A percentile compares a stretch with the other conserved stretches of the same genome.
Conservation (phyloP, 2,329 filamentous ascomycete species). For the Talaromyces sp. region DNA sequence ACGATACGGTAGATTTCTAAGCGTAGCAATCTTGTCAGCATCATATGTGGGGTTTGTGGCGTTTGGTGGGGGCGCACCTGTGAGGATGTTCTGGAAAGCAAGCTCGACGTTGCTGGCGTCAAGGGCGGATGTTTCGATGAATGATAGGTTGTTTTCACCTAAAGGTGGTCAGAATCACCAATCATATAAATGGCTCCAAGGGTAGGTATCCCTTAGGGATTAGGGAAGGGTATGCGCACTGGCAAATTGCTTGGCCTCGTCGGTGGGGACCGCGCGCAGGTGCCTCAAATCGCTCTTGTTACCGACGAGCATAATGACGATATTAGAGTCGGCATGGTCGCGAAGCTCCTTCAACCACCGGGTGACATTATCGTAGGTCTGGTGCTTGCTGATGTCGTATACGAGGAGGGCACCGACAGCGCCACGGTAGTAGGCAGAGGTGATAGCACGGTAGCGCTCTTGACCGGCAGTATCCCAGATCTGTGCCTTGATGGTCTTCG, state of each 20-base stretch:
- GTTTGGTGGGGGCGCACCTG: slow-evolving; percentile 64
- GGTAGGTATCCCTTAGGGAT: not conserved
- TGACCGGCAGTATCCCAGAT: slow-evolving; percentile 99
- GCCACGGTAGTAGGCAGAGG: slow-evolving; percentile 97
- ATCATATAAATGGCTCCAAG: not conserved
- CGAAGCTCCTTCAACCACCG: slow-evolving; percentile 98
- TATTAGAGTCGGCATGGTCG: slow-evolving; percentile 97
- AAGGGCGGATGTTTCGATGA: slow-evolving; percentile 98
- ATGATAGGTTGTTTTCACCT: slow-evolving; percentile 98
- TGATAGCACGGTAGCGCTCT: slow-evolving; percentile 98
- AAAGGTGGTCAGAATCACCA: slow-evolving; percentile 29
- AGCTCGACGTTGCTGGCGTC: slow-evolving; percentile 99
- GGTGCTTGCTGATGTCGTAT: slow-evolving; percentile 99
- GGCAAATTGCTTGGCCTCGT: slow-evolving; percentile 97
- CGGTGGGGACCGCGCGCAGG: slow-evolving; percentile 92
- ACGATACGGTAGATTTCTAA: slow-evolving; percentile 99
- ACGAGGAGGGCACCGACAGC: slow-evolving; percentile 96
- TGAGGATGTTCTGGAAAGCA: slow-evolving; percentile 99
- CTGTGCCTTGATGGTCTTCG: slow-evolving; percentile 99
- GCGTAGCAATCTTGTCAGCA: slow-evolving; percentile 16
- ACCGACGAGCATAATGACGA: slow-evolving; percentile 98
- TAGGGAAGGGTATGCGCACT: slow-evolving; percentile 60
- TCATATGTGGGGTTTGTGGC: slow-evolving; percentile 7
- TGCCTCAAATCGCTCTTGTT: slow-evolving; percentile 99
- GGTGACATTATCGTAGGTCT: slow-evolving; percentile 98